Evolutionary conservation across 2,329 filamentous ascomycete species (phyloP).

Genomic region (Pseudopyricularia javanii): DNA sequence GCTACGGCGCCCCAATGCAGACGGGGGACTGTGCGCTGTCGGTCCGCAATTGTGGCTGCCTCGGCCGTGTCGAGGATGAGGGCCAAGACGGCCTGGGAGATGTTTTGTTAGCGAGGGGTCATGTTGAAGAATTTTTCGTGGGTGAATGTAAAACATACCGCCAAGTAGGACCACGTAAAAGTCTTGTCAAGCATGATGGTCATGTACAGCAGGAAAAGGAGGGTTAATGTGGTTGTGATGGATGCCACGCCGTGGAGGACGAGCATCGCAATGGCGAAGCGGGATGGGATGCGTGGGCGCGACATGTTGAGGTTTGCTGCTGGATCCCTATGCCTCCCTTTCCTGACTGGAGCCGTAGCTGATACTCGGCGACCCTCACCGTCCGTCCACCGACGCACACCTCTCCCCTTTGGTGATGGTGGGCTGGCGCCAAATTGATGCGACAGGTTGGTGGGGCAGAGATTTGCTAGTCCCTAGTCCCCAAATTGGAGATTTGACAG

Average conservation of each 20-base stretch:
- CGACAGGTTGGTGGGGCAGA: too few relatives aligned
- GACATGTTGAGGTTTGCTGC: background rate
- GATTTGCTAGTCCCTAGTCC: too few relatives aligned
- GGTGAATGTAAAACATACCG: background rate
- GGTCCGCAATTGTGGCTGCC: background rate
- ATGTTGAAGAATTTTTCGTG: too few relatives aligned
- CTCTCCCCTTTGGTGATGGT: too few relatives aligned
- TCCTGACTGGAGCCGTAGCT: too few relatives aligned
- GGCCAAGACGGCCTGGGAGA: background rate
- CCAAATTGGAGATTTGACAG: too few relatives aligned
- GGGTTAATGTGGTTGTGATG: background rate
- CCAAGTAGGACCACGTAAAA: constrained; percentile 1
- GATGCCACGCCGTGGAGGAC: background rate
- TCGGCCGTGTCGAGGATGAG: constrained; percentile 1
- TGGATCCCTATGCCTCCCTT: too few relatives aligned
- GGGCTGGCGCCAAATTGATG: too few relatives aligned
- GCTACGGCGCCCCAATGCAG: constrained; percentile 1
- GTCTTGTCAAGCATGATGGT: background rate
- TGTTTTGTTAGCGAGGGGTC: background rate
- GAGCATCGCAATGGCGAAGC: background rate
- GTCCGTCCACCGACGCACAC: too few relatives aligned
- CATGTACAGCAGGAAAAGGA: constrained; percentile 3
- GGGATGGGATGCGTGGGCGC: background rate
- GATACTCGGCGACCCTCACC: too few relatives aligned
- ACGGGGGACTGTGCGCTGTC: background rate